Evolutionary conservation across 176 grass and related monocot genomes (phyloP).

Genomic region (Ananas comosus): DNA sequence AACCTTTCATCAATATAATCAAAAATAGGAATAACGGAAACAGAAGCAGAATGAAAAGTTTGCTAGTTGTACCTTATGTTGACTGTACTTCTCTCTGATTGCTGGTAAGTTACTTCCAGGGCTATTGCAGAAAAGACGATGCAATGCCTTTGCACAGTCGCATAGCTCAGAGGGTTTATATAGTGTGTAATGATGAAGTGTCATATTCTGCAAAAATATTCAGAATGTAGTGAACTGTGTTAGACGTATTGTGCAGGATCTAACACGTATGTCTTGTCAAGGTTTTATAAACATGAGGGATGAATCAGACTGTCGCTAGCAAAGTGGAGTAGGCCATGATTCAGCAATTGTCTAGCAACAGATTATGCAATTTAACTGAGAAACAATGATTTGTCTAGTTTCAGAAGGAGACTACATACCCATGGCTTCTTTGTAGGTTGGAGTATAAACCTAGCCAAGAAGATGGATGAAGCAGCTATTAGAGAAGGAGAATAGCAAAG

Average conservation of each 20-base stretch:
- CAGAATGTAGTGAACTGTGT: background rate
- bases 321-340: background rate
- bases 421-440: constrained; percentile 78
- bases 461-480: constrained; percentile 73
- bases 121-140: constrained; percentile 50
- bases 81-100: constrained; percentile 94
- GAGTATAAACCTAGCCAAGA: constrained; percentile 84
- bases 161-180: constrained; percentile 68
- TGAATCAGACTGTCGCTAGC: no score
- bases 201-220: constrained; percentile 54
- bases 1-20: background rate
- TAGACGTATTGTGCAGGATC: no score
- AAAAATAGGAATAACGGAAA: background rate
- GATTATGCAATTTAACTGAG: background rate
- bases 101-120: constrained; percentile 82
- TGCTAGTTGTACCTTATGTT: constrained; percentile 63
- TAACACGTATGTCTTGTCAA: no score
- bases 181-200: constrained; percentile 69
- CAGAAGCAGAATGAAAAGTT: no score
- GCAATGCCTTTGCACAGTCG: constrained; percentile 55
- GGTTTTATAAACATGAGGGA: no score
- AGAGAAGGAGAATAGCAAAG: constrained; percentile 71
- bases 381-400: background rate
- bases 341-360: background rate
- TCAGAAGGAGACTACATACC: constrained; percentile 22